Conservation (phyloP, 169 alveolate genomes). For the Pseudocohnilembus persalinus region DNA sequence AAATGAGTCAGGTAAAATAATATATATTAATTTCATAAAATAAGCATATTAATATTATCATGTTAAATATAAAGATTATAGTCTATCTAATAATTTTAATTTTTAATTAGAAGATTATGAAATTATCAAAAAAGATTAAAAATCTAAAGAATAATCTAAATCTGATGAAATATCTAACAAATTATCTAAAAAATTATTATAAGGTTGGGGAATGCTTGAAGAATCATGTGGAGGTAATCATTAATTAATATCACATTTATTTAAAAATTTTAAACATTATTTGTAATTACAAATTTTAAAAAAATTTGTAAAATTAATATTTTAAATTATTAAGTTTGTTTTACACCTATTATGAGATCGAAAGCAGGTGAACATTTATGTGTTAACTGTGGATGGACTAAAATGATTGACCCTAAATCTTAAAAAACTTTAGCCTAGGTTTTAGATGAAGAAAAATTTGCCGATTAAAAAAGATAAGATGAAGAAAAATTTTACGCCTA, state of each 20-base stretch:
- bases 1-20: neutral
- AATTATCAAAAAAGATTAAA: neutral
- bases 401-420: neutral
- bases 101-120: neutral
- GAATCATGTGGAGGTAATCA: constrained; percentile 5
- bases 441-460: neutral
- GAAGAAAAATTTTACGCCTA: too few relatives aligned
- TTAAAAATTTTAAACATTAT: neutral
- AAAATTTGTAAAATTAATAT: neutral
- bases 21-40: neutral
- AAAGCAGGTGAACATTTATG: constrained; percentile 11
- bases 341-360: constrained; percentile 10
- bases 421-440: neutral
- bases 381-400: constrained; percentile 11
- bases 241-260: neutral
- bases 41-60: neutral
- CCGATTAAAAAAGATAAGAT: neutral
- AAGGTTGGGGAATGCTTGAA: constrained; percentile 18
- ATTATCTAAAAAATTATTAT: constrained; percentile 4
- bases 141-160: constrained; percentile 1
- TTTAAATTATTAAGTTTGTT: neutral
- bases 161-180: constrained; percentile 3
- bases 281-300: neutral
- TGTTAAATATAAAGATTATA: too few relatives aligned
- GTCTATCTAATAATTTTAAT: neutral